Evolutionary conservation across 2,329 filamentous ascomycete genomes (phyloP).

Genomic region (Orbilia oligospora): DNA sequence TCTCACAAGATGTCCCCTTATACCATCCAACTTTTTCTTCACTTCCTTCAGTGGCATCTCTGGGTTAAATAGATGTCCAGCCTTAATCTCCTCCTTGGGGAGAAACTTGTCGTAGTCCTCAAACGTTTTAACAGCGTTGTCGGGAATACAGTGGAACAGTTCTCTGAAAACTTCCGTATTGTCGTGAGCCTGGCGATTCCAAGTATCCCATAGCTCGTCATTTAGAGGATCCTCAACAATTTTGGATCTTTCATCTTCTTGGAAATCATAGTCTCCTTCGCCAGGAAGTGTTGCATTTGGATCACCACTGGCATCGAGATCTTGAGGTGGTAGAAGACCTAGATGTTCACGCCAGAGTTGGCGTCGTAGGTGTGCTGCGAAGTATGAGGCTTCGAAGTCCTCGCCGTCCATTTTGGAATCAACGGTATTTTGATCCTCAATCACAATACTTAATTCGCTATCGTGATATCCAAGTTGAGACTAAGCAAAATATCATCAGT

Average conservation of each 20-base stretch:
- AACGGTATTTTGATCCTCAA: slow-evolving; percentile 83
- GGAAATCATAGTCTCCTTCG: slow-evolving; percentile 75
- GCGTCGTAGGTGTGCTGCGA: slow-evolving; percentile 83
- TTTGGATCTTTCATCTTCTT: slow-evolving; percentile 75
- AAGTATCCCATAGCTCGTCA: slow-evolving; percentile 74
- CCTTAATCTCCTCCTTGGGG: slow-evolving; percentile 78
- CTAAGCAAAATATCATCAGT: slow-evolving; percentile 7
- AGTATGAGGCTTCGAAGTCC: slow-evolving; percentile 82
- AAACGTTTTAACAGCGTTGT: slow-evolving; percentile 90
- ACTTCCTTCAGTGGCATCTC: slow-evolving; percentile 78
- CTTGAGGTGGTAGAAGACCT: slow-evolving; percentile 82
- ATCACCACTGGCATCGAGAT: slow-evolving; percentile 77
- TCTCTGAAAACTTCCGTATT: slow-evolving; percentile 85
- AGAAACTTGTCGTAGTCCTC: slow-evolving; percentile 88
- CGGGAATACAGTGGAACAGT: slow-evolving; percentile 88
- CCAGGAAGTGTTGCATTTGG: slow-evolving; percentile 81
- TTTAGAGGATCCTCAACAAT: slow-evolving; percentile 81
- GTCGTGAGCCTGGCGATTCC: slow-evolving; percentile 77
- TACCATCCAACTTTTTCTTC: slow-evolving; percentile 79
- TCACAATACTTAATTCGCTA: slow-evolving; percentile 89
- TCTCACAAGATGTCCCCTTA: slow-evolving; percentile 92
- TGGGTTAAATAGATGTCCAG: slow-evolving; percentile 87
- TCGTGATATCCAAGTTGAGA: slow-evolving; percentile 90
- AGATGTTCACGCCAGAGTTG: slow-evolving; percentile 93
- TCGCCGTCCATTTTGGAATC: slow-evolving; percentile 83